These are phyloP conservation scores for Annulohypoxylon nitens DNA, from an alignment of 495 filamentous ascomycete genomes.

Conservation along the genomic window DNA sequence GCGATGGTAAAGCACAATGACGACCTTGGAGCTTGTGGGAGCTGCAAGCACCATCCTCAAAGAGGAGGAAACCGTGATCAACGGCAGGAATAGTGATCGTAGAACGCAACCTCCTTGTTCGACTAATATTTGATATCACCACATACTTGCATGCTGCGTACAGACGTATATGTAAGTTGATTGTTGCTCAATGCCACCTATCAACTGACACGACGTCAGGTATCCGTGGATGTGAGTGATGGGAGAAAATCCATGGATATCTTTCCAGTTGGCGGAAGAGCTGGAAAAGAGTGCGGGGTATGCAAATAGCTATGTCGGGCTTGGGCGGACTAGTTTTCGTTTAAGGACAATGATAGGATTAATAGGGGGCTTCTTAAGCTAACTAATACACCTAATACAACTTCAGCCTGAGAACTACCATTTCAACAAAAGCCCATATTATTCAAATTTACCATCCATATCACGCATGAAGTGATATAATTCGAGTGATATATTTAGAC, in stretches of 20 bases:
- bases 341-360: no score
- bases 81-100: slow-evolving; percentile 28
- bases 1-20: slow-evolving; percentile 49
- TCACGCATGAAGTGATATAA: neutral
- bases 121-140: neutral
- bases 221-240: neutral
- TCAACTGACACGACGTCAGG: slow-evolving; percentile 1
- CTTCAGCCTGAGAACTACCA: no score
- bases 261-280: slow-evolving; percentile 9
- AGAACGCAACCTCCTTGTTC: slow-evolving; percentile 15
- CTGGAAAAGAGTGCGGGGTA: slow-evolving; percentile 23
- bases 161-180: neutral
- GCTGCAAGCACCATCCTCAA: slow-evolving; percentile 30
- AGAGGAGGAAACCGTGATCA: slow-evolving; percentile 6
- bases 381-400: no score
- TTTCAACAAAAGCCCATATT: no score
- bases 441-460: no score
- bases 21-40: slow-evolving; percentile 42
- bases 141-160: neutral
- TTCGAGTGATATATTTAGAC: neutral
- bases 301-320: neutral
- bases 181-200: slow-evolving; percentile 9
- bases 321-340: neutral
- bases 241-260: neutral
- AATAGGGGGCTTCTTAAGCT: no score